Evolutionary conservation across 768 basidiomycete genomes (phyloP).

Genomic region (Filobasidium floriforme): DNA sequence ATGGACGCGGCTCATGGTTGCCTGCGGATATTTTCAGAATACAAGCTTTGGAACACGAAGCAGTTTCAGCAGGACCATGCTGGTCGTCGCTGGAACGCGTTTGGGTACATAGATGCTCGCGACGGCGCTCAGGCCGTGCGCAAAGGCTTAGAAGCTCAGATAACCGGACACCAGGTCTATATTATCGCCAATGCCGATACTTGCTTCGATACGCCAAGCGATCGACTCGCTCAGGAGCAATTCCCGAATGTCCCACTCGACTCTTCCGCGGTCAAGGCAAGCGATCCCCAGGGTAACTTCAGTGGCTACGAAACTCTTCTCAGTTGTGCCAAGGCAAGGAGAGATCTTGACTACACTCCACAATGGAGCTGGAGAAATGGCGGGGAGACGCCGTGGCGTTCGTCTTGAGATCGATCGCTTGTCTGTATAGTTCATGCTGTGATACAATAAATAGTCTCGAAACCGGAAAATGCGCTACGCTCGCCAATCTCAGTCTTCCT

Average conservation of each 20-base stretch:
- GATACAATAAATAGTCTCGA: no score
- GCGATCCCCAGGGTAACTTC: conserved; percentile 6
- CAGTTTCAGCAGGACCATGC: conserved; percentile 27
- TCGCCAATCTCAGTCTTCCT: no score
- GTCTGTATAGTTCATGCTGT: no score
- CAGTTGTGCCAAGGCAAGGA: conserved; percentile 31
- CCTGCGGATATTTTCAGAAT: conserved; percentile 14
- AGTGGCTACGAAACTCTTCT: conserved; percentile 24
- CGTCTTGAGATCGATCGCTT: no score
- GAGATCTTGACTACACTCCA: conserved; percentile 28
- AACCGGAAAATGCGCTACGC: no score
- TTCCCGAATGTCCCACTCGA: conserved; percentile 27
- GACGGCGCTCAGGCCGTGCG: conserved; percentile 28
- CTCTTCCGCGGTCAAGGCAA: conserved; percentile 12
- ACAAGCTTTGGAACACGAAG: conserved; percentile 18
- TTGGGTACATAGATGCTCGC: conserved; percentile 28
- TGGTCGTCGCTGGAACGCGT: conserved; percentile 27
- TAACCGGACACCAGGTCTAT: conserved; percentile 31
- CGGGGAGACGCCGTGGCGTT: background rate
- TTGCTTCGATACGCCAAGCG: conserved; percentile 26
- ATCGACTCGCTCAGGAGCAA: conserved; percentile 25
- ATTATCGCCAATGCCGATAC: conserved; percentile 33
- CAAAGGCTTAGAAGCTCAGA: conserved; percentile 20
- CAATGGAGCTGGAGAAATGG: conserved; percentile 26
- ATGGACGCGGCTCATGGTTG: background rate